A percentile compares a stretch with the other conserved stretches of the same genome.
Evolutionary conservation across 305 asterid species (phyloP).

Genomic region (Fraxinus sp.): DNA sequence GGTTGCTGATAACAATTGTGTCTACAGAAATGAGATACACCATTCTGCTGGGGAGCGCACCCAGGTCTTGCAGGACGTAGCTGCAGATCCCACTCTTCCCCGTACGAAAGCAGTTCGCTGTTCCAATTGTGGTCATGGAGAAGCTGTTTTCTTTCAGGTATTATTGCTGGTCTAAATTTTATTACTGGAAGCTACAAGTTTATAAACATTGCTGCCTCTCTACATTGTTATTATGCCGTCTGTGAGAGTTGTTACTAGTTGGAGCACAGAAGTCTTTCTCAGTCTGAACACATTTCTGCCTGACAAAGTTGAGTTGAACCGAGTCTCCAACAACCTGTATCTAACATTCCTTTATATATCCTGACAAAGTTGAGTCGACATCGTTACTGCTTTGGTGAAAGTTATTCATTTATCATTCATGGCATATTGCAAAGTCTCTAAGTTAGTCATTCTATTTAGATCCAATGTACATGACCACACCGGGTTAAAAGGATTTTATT

Average conservation of each 20-base stretch:
- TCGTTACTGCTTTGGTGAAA: neutral
- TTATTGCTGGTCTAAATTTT: neutral
- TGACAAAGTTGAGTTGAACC: neutral
- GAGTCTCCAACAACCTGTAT: neutral
- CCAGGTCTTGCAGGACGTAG: constrained; percentile 90
- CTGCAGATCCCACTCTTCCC: constrained; percentile 98
- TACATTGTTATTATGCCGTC: neutral
- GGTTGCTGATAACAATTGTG: constrained; percentile 89
- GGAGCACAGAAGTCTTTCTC: neutral
- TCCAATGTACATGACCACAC: neutral
- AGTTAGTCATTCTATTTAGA: neutral
- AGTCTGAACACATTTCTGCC: neutral
- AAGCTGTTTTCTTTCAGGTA: constrained; percentile 98
- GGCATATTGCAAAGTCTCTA: neutral
- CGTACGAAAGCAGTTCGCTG: constrained; percentile 87
- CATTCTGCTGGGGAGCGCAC: constrained; percentile 91
- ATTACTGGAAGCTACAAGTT: neutral
- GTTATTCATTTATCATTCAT: neutral
- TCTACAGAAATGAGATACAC: constrained; percentile 80
- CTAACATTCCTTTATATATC: neutral
- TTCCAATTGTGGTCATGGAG: constrained; percentile 87
- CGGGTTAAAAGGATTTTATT: neutral
- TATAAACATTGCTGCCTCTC: neutral
- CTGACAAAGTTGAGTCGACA: neutral
- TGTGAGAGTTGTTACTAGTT: neutral